phyloP scores from a whole-genome alignment of 768 basidiomycete species.

The Obba rivulosa region DNA sequence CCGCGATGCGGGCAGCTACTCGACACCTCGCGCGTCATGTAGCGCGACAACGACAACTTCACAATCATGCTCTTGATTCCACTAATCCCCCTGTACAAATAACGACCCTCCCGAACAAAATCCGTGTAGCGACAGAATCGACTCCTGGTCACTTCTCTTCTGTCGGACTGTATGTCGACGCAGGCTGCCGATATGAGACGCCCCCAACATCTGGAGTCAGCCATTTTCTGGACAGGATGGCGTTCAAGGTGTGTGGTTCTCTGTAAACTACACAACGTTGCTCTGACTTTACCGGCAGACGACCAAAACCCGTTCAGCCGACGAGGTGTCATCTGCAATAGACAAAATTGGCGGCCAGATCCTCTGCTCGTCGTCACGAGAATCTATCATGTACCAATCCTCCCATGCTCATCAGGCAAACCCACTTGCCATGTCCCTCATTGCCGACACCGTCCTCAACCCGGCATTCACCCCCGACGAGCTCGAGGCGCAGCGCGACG shows the following conservation, averaged over 20 bases:
- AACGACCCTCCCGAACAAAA: conserved; percentile 86
- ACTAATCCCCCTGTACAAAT: conserved; percentile 43
- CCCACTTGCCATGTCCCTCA: conserved; percentile 76
- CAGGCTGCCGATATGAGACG: conserved; percentile 86
- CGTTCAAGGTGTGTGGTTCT: conserved; percentile 73
- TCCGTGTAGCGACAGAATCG: conserved; percentile 86
- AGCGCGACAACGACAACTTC: conserved; percentile 4
- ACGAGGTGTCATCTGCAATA: conserved; percentile 76
- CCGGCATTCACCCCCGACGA: conserved; percentile 74
- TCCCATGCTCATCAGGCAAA: conserved; percentile 86
- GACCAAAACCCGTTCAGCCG: conserved; percentile 64
- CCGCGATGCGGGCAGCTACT: conserved; percentile 19
- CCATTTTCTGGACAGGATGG: conserved; percentile 93
- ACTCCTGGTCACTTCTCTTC: conserved; percentile 94
- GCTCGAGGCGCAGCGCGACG: conserved; percentile 76
- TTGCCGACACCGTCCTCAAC: conserved; percentile 85
- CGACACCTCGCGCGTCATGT: conserved; percentile 5
- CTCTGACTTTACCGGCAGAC: conserved; percentile 41
- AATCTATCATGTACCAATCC: conserved; percentile 97
- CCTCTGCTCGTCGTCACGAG: conserved; percentile 83
- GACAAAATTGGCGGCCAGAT: conserved; percentile 89
- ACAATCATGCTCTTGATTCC: conserved; percentile 7
- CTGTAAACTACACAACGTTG: neutral
- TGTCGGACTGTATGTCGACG: conserved; percentile 90
- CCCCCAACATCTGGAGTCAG: conserved; percentile 69